A percentile compares a stretch with the other conserved stretches of the same genome.
Evolutionary conservation across 352 stramenopile species (phyloP).

Genomic region (Globisporangium lucens): DNA sequence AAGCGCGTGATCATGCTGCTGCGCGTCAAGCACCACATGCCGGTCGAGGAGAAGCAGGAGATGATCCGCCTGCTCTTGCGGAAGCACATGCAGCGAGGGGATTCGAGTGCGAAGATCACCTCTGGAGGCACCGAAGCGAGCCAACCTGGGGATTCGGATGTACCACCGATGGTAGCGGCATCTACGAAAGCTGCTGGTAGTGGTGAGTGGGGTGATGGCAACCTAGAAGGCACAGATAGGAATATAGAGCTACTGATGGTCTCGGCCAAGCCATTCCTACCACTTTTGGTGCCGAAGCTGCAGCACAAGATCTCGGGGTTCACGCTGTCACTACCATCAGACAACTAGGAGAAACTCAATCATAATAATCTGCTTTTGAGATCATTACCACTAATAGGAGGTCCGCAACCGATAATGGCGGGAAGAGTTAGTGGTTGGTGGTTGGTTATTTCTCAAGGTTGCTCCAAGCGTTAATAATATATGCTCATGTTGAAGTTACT

Average conservation of each 20-base stretch:
- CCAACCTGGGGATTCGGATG: neutral
- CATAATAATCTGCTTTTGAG: neutral
- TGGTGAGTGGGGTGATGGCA: neutral
- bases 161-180: neutral
- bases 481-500: neutral
- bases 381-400: no score
- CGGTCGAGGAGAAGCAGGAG: constrained; percentile 45
- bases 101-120: neutral
- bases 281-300: neutral
- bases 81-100: constrained; percentile 25
- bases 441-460: neutral
- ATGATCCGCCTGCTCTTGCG: constrained; percentile 55
- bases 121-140: neutral
- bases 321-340: constrained; percentile 16
- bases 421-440: neutral
- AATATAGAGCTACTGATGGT: neutral
- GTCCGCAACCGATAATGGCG: no score
- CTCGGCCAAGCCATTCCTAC: neutral
- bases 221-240: neutral
- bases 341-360: constrained; percentile 5
- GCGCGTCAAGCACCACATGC: constrained; percentile 48
- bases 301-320: constrained; percentile 19
- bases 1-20: constrained; percentile 72
- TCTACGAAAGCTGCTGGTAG: neutral
- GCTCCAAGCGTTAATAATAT: neutral